phyloP scores from a whole-genome alignment of 371 early-diverging fungal species.

The Massospora cicadina region DNA sequence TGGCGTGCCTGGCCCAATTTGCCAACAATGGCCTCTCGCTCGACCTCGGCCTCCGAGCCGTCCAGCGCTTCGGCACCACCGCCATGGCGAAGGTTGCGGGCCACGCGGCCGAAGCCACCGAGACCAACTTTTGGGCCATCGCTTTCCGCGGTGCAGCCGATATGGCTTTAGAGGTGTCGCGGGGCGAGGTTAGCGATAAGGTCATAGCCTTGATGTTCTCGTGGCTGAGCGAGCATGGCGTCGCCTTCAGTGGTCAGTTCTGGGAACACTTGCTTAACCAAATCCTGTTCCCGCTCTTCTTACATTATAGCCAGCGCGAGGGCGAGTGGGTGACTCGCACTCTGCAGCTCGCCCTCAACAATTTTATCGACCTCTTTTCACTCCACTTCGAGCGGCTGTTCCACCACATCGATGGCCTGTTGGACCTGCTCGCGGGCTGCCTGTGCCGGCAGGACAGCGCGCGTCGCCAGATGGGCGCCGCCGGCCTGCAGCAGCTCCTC shows the following conservation, averaged over 20 bases:
- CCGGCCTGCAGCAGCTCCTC: constrained; percentile 75
- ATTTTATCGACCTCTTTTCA: neutral
- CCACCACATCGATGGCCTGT: neutral
- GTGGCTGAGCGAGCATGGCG: neutral
- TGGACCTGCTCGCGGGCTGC: neutral
- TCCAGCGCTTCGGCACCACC: neutral
- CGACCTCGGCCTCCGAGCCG: neutral
- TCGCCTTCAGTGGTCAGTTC: neutral
- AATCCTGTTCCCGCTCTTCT: neutral
- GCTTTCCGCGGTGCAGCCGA: neutral
- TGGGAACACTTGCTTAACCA: neutral
- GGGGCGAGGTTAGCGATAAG: neutral
- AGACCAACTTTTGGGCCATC: neutral
- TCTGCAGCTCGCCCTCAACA: neutral
- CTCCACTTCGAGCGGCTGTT: neutral
- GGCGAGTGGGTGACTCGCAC: neutral
- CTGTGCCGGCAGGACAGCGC: neutral
- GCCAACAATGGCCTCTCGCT: neutral
- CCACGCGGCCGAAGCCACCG: neutral
- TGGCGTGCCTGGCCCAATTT: neutral
- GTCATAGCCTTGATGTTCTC: neutral
- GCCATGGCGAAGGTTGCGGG: neutral
- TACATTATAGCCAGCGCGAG: neutral
- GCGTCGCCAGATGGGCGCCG: constrained; percentile 49
- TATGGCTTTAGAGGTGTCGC: neutral